Evolutionary conservation across 495 filamentous ascomycete species (phyloP), one percentile per base, ranked within the genome.

Genomic region (Aspergillus carlsbadensis): DNA sequence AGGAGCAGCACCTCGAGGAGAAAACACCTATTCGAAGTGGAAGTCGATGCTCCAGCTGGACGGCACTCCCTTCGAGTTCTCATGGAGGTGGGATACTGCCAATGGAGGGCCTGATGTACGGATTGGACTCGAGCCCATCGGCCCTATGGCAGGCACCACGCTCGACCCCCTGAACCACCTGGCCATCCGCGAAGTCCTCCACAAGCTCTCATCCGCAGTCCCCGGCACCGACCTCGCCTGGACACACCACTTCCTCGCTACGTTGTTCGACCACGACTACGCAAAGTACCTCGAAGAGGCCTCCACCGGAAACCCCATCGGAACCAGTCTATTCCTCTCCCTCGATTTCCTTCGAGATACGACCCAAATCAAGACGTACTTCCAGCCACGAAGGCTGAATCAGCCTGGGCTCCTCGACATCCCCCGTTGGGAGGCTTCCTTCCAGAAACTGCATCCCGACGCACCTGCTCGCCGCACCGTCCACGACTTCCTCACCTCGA

Each of bases 201-300:
- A 45, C 31, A 45, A 45, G 18, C 40, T 44, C n/a, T 54, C 41
- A 1, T 20, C 40, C 10, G 40, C 52, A 10, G 31, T 54, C 1
- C 42, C 52, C 2, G 42, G 52, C 10, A 29, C 29, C 11, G 41
- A 54, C 11, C 52, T 54, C 18, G 45, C 40, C 11, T 37, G 20
- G 52, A 54, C 52, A 10, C 52, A 45, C 37, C 40, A 54, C 36
- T 46, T 54, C 41, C n/a, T 54, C 26, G 31, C 52, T 11, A 45
- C 52, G 2, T 26, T 46, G 29, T 54, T 54, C 17, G 52, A 54
- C 31, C 52, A 54, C 10, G 42, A 54, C 42, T 45, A 54, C 41
- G 40, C 42, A 4, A 44, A 45, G 31, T 36, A 54, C 11, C 24
- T 31, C 1, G 22, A 54, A 17, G 31, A 36, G 13, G 52, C 41